Evolutionary conservation across 1,284 basidiomycete genomes (phyloP).

Genomic region (Chiua sp.): DNA sequence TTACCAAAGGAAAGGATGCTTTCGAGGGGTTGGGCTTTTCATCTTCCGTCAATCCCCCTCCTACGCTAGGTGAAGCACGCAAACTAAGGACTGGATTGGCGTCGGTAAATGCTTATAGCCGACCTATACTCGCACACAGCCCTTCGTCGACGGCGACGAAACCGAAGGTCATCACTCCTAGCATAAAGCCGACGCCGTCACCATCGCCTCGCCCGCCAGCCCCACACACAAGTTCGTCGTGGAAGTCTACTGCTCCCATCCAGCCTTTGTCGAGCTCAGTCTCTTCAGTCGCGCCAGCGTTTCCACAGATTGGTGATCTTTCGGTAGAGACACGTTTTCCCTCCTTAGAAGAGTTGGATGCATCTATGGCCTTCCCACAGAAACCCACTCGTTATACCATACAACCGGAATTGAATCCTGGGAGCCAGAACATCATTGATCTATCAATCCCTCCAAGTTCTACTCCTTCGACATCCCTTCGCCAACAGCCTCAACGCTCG

Average conservation of each 20-base stretch:
- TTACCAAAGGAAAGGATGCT: constrained; percentile 62
- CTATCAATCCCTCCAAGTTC: constrained; percentile 30
- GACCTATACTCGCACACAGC: constrained; percentile 25
- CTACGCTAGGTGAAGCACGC: constrained; percentile 77
- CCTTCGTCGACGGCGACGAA: constrained; percentile 31
- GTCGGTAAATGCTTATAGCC: constrained; percentile 43
- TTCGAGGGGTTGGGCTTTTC: constrained; percentile 75
- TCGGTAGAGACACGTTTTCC: constrained; percentile 74
- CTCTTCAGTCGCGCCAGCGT: constrained; percentile 26
- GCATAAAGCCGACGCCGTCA: constrained; percentile 44
- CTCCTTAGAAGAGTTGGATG: constrained; percentile 78
- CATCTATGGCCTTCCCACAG: constrained; percentile 48
- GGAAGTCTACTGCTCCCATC: constrained; percentile 19
- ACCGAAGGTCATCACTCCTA: constrained; percentile 36
- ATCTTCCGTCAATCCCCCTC: constrained; percentile 51
- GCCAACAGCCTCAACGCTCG: constrained; percentile 19
- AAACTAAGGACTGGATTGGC: constrained; percentile 71
- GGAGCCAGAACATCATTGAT: constrained; percentile 23
- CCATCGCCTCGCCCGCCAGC: constrained; percentile 55
- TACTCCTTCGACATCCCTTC: constrained; percentile 23
- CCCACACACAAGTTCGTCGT: constrained; percentile 21
- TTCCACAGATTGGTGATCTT: constrained; percentile 43
- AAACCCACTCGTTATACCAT: constrained; percentile 22
- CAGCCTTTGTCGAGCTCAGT: constrained; percentile 22
- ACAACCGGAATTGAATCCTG: constrained; percentile 18